phyloP scores from a whole-genome alignment of 139 green algal genomes.

The Chlorella sorokiniana region DNA sequence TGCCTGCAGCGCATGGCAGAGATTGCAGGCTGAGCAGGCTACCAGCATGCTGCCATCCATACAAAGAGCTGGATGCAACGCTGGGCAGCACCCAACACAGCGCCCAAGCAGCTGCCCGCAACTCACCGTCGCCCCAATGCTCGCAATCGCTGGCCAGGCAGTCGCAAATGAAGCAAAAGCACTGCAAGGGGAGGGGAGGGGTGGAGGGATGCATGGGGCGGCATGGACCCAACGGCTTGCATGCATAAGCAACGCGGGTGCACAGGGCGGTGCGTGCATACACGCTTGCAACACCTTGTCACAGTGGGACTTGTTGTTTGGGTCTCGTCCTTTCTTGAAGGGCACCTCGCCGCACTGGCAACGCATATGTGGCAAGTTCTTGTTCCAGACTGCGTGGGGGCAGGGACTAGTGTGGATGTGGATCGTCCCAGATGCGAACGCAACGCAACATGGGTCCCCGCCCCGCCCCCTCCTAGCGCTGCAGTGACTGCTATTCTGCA shows the following conservation, averaged over 20 bases:
- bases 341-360: conserved; percentile 9
- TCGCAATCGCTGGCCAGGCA: conserved; percentile 40
- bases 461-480: too few species aligned
- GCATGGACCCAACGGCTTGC: too few species aligned
- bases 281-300: conserved; percentile 28
- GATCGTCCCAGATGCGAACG: too few species aligned
- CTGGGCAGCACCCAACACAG: too few species aligned
- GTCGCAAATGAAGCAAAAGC: conserved; percentile 66
- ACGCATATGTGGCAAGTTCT: conserved; percentile 26
- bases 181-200: conserved; percentile 37
- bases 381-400: conserved; percentile 32
- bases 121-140: conserved; percentile 47
- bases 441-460: background rate
- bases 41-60: too few species aligned
- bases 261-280: too few species aligned
- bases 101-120: background rate
- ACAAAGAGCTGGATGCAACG: too few species aligned
- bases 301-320: conserved; percentile 11
- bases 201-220: too few species aligned
- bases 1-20: background rate
- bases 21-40: too few species aligned
- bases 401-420: too few species aligned
- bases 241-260: too few species aligned
- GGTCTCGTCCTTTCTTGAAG: background rate
- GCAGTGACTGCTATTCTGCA: background rate